A percentile compares a stretch with the other conserved stretches of the same genome.
Evolutionary conservation across 257 asterid species (phyloP).

Genomic region (Solanum clarkiae): DNA sequence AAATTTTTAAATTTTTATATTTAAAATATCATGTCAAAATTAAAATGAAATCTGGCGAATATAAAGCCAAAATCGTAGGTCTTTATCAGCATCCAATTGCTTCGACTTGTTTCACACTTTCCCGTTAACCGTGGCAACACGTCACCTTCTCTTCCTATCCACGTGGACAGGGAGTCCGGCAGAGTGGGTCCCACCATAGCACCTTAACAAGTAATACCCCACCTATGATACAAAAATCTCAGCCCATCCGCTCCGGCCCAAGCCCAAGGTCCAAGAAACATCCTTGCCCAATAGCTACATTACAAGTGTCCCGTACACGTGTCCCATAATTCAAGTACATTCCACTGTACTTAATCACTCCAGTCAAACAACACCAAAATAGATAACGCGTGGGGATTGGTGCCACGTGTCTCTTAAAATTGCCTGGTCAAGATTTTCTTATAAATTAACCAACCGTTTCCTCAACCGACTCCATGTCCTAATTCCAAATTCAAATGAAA

Average conservation of each 20-base stretch:
- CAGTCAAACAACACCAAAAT: not conserved
- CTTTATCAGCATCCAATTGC: not conserved
- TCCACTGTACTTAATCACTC: not conserved
- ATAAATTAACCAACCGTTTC: not conserved
- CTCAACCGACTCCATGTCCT: not conserved
- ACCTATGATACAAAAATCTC: not conserved
- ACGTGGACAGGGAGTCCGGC: slow-evolving; percentile 11
- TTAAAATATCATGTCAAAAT: no score
- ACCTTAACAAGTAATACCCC: not conserved
- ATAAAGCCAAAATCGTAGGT: not conserved
- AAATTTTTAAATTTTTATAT: no score
- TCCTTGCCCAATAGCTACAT: slow-evolving; percentile 3
- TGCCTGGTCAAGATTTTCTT: not conserved
- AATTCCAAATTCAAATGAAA: not conserved
- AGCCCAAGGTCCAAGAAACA: slow-evolving; percentile 18
- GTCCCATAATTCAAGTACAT: slow-evolving; percentile 7
- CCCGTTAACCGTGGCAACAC: not conserved
- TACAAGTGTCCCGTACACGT: slow-evolving; percentile 24
- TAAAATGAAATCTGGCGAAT: no score
- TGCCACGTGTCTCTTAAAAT: not conserved
- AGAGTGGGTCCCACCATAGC: not conserved
- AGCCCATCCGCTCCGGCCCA: not conserved
- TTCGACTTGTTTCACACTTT: not conserved
- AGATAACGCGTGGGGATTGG: not conserved
- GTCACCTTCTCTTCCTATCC: not conserved